phyloP scores from a whole-genome alignment of 2,329 filamentous ascomycete species.

The Exophiala alcalophila region DNA sequence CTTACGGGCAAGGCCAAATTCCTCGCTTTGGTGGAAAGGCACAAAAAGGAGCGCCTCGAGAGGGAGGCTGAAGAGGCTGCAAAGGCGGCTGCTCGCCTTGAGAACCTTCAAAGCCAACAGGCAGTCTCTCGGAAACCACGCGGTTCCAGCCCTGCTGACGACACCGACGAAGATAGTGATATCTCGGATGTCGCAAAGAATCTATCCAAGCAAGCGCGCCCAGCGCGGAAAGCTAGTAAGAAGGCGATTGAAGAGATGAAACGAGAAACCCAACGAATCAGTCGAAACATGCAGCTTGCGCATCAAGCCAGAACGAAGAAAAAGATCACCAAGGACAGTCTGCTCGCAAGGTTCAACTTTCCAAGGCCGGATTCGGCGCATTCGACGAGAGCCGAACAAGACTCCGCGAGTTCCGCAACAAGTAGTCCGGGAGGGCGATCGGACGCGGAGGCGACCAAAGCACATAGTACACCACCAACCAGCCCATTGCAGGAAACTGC shows the following conservation, averaged over 20 bases:
- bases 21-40: constrained; percentile 68
- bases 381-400: constrained; percentile 24
- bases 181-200: constrained; percentile 60
- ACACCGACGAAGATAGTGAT: constrained; percentile 53
- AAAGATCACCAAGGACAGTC: constrained; percentile 77
- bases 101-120: constrained; percentile 30
- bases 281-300: constrained; percentile 82
- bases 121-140: constrained; percentile 32
- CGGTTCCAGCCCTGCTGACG: constrained; percentile 36
- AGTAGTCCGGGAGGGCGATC: constrained; percentile 52
- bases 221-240: constrained; percentile 83
- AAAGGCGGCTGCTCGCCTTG: constrained; percentile 38
- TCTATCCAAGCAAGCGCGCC: constrained; percentile 59
- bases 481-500: constrained; percentile 49
- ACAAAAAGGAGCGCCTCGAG: constrained; percentile 67
- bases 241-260: constrained; percentile 94
- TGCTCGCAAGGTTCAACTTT: constrained; percentile 83
- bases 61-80: constrained; percentile 57
- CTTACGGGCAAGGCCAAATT: constrained; percentile 58
- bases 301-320: constrained; percentile 90
- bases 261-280: constrained; percentile 87
- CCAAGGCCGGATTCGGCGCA: constrained; percentile 29
- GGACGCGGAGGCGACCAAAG: constrained; percentile 42
- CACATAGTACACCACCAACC: constrained; percentile 67
- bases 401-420: constrained; percentile 38